Percentiles rank a stretch among this genome's conserved stretches.
Conservation (phyloP, 352 stramenopile species). For the Pythium coloratum region DNA sequence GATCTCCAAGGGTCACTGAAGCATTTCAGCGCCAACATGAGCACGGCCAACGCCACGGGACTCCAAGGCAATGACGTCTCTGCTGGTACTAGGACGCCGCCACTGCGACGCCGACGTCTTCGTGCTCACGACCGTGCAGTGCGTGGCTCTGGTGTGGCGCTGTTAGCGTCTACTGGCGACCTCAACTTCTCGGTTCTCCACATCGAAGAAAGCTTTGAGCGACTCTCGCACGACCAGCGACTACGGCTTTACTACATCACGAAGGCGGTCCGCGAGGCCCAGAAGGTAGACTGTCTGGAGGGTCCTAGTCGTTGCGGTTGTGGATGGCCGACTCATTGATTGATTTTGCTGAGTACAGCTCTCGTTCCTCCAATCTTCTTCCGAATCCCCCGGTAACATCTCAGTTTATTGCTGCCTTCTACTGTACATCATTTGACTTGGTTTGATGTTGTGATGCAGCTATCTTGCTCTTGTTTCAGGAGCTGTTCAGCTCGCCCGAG, state of each 20-base stretch:
- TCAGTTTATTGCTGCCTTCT: too few species aligned
- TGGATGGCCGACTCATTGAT: neutral
- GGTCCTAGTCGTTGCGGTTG: too few species aligned
- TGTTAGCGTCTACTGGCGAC: constrained; percentile 7
- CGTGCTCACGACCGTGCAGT: neutral
- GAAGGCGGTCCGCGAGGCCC: constrained; percentile 7
- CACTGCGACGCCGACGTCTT: neutral
- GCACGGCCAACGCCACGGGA: too few species aligned
- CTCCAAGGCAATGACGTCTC: too few species aligned
- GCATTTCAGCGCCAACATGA: too few species aligned
- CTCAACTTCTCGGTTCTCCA: constrained; percentile 9
- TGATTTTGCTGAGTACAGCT: constrained; percentile 4
- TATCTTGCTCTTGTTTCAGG: constrained; percentile 27
- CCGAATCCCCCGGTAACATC: constrained; percentile 1
- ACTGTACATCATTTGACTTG: neutral
- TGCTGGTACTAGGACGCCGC: too few species aligned
- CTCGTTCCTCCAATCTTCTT: constrained; percentile 18
- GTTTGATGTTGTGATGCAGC: neutral
- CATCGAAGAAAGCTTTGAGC: constrained; percentile 16
- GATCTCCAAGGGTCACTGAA: too few species aligned
- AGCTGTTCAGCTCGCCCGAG: constrained; percentile 19
- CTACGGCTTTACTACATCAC: constrained; percentile 20
- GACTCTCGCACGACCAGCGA: constrained; percentile 6
- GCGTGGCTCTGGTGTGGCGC: neutral
- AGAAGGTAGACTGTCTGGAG: constrained; percentile 8